These are phyloP conservation scores for Carnegiea gigantea DNA, from an alignment of 179 eudicot species.

Conservation along the genomic window DNA sequence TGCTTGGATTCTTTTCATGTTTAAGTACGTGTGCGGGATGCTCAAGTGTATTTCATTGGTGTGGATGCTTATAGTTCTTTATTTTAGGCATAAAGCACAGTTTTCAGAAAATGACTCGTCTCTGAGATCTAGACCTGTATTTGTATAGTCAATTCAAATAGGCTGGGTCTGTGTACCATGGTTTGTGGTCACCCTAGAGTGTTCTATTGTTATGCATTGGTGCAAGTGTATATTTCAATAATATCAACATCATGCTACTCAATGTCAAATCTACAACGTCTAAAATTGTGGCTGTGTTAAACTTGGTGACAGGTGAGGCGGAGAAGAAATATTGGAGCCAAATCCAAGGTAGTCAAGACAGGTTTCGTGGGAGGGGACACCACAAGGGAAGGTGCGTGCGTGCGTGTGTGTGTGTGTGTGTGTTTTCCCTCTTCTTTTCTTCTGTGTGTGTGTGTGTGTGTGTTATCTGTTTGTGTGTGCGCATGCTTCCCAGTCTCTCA, in stretches of 20 bases:
- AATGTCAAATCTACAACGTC: not conserved
- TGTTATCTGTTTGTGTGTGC: too few species aligned
- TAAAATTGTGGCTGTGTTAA: not conserved
- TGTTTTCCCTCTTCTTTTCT: too few species aligned
- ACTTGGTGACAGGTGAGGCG: constrained; percentile 59
- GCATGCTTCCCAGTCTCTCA: too few species aligned
- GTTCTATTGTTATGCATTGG: not conserved
- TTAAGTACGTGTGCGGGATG: not conserved
- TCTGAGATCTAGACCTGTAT: too few species aligned
- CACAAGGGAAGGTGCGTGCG: constrained; percentile 64
- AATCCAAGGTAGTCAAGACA: constrained; percentile 53
- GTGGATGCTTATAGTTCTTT: not conserved
- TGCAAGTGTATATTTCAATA: not conserved
- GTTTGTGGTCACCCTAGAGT: too few species aligned
- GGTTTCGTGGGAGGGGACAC: constrained; percentile 40
- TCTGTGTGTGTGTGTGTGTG: too few species aligned
- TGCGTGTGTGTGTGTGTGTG: too few species aligned
- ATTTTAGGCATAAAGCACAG: not conserved
- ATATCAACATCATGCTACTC: not conserved
- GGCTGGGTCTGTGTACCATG: too few species aligned
- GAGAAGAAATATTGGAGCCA: constrained; percentile 90
- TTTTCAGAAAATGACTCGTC: not conserved
- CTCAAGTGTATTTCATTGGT: not conserved
- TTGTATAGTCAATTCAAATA: not conserved
- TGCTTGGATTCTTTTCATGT: not conserved